These are phyloP conservation scores for Starmerella bacillaris DNA, from an alignment of 805 yeast genomes.

Conservation along the genomic window DNA sequence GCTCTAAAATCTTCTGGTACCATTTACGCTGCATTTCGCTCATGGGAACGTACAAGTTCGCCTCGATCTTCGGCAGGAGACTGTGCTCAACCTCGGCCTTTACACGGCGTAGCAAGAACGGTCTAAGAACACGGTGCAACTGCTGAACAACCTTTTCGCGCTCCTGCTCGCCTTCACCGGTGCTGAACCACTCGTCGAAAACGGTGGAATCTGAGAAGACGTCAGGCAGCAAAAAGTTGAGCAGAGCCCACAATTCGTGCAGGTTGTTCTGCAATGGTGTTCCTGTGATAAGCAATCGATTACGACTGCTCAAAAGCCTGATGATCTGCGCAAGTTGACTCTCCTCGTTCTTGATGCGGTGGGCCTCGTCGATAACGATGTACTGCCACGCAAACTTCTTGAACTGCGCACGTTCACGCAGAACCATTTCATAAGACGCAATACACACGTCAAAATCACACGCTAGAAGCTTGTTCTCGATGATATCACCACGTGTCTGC, in stretches of 20 bases:
- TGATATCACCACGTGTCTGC: conserved; percentile 48
- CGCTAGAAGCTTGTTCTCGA: conserved; percentile 40
- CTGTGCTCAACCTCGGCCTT: conserved; percentile 88
- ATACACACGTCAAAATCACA: conserved; percentile 79
- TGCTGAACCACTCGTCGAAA: conserved; percentile 73
- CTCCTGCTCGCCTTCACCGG: conserved; percentile 34
- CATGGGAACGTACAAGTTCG: conserved; percentile 84
- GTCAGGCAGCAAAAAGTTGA: conserved; percentile 81
- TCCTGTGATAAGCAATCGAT: conserved; percentile 78
- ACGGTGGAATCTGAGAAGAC: conserved; percentile 81
- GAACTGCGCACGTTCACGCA: conserved; percentile 65
- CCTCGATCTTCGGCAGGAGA: conserved; percentile 73
- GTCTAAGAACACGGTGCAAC: conserved; percentile 70
- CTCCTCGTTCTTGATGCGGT: conserved; percentile 87
- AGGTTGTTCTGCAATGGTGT: conserved; percentile 89
- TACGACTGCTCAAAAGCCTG: conserved; percentile 67
- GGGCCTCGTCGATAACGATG: conserved; percentile 89
- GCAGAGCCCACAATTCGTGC: conserved; percentile 90
- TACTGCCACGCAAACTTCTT: conserved; percentile 85
- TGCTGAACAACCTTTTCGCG: conserved; percentile 66
- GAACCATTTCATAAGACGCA: conserved; percentile 85
- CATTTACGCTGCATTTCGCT: conserved; percentile 85
- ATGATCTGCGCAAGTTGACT: conserved; percentile 84
- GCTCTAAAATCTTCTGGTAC: conserved; percentile 77
- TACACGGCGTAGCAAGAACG: conserved; percentile 74